Evolutionary conservation across 73 alveolate species (phyloP).

Genomic region (Loxodes magnus): DNA sequence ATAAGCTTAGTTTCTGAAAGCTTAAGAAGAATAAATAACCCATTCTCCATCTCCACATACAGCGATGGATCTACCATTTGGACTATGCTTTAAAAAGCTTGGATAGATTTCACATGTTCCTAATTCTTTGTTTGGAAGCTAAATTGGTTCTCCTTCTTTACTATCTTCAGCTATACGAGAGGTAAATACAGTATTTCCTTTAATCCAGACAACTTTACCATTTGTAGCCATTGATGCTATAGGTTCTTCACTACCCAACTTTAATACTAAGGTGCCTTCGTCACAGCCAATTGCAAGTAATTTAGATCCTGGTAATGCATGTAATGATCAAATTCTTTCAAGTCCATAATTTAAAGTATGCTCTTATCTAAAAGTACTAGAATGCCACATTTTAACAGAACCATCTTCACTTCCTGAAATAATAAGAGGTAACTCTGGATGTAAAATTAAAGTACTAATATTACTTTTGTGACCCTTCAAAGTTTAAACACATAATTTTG

Average conservation of each 20-base stretch:
- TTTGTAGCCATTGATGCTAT: conserved; percentile 55
- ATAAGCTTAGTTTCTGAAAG: conserved; percentile 40
- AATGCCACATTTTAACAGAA: conserved; percentile 88
- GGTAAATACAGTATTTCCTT: conserved; percentile 67
- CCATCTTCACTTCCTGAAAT: conserved; percentile 87
- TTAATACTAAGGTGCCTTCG: conserved; percentile 97
- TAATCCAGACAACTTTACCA: conserved; percentile 56
- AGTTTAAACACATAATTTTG: conserved; percentile 90
- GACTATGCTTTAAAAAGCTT: conserved; percentile 78
- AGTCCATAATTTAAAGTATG: conserved; percentile 65
- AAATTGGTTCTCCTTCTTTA: conserved; percentile 45
- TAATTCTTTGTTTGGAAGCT: conserved; percentile 43
- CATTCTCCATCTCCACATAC: conserved; percentile 61
- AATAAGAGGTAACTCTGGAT: conserved; percentile 96
- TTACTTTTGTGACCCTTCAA: conserved; percentile 86
- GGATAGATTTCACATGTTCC: conserved; percentile 95
- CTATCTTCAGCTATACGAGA: conserved; percentile 50
- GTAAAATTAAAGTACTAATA: conserved; percentile 86
- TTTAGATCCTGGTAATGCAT: conserved; percentile 43
- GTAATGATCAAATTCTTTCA: conserved; percentile 71
- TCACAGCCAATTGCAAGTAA: conserved; percentile 92
- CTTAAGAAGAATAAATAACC: conserved; percentile 15
- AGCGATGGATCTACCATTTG: conserved; percentile 90
- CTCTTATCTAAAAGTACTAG: conserved; percentile 88
- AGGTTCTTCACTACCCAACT: conserved; percentile 96